phyloP scores from a whole-genome alignment of 1,139 yeast species.

The Zygoascus hellenicus region DNA sequence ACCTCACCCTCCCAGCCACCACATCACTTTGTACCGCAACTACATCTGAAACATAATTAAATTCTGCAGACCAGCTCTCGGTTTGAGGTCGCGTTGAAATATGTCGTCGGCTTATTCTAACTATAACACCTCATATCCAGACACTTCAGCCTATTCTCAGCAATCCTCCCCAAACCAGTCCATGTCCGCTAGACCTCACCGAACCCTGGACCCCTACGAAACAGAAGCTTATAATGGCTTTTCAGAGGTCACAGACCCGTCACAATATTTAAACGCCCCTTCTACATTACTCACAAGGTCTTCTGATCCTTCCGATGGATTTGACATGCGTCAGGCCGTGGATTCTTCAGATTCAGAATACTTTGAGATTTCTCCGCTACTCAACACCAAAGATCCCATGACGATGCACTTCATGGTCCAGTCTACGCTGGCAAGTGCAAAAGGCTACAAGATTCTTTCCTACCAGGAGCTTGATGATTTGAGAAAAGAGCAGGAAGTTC shows the following conservation, averaged over 20 bases:
- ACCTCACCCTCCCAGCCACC: too few relatives aligned
- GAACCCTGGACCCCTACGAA: conserved; percentile 8
- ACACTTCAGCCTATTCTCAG: too few relatives aligned
- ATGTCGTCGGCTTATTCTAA: too few relatives aligned
- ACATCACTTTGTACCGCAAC: too few relatives aligned
- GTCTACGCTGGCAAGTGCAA: conserved; percentile 31
- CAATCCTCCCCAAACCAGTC: too few relatives aligned
- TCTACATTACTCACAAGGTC: conserved; percentile 14
- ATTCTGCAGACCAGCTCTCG: too few relatives aligned
- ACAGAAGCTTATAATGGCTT: conserved; percentile 8
- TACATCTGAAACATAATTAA: too few relatives aligned
- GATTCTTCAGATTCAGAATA: conserved; percentile 17
- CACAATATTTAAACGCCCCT: conserved; percentile 19
- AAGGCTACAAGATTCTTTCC: conserved; percentile 28
- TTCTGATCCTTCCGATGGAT: conserved; percentile 5
- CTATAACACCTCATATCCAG: too few relatives aligned
- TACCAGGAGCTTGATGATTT: conserved; percentile 30
- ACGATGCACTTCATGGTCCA: conserved; percentile 28
- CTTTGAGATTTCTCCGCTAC: conserved; percentile 24
- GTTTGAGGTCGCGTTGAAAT: too few relatives aligned
- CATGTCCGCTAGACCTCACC: too few relatives aligned
- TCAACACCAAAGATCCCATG: conserved; percentile 26
- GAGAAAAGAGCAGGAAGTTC: conserved; percentile 24
- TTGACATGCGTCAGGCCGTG: not conserved
- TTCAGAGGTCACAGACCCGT: conserved; percentile 14